Evolutionary conservation across 495 filamentous ascomycete genomes (phyloP).

Genomic region (Penicillium nucicola): DNA sequence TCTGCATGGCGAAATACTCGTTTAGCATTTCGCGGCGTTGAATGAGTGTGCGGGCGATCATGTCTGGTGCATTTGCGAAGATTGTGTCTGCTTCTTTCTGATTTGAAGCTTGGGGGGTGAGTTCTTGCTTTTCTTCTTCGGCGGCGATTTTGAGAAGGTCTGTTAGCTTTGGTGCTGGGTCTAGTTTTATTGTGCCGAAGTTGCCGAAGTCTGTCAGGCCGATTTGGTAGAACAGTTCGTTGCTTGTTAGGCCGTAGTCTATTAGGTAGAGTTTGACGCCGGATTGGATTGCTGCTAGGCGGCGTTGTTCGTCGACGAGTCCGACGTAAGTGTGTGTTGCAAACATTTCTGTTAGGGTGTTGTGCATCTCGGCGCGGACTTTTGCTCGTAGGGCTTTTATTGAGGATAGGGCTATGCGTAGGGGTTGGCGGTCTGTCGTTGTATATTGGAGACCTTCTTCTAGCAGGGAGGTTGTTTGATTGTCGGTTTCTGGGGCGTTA

Average conservation of each 20-base stretch:
- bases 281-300: constrained; percentile 87
- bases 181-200: constrained; percentile 80
- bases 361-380: constrained; percentile 84
- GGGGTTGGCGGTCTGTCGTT: constrained; percentile 63
- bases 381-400: constrained; percentile 76
- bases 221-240: constrained; percentile 95
- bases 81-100: constrained; percentile 56
- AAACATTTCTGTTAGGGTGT: constrained; percentile 83
- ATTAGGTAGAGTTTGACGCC: constrained; percentile 91
- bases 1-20: constrained; percentile 88
- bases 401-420: constrained; percentile 69
- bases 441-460: constrained; percentile 64
- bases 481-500: constrained; percentile 13
- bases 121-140: constrained; percentile 52
- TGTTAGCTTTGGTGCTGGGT: constrained; percentile 67
- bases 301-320: constrained; percentile 80
- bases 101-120: neutral
- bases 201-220: constrained; percentile 96
- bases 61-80: constrained; percentile 60
- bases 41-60: constrained; percentile 61
- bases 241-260: constrained; percentile 85
- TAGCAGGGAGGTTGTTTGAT: constrained; percentile 16
- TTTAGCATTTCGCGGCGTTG: constrained; percentile 78
- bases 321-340: constrained; percentile 92
- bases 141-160: constrained; percentile 73